These are phyloP conservation scores for Paracoccidioides brasiliensis DNA, from an alignment of 2,329 filamentous ascomycete species.

Conservation along the genomic window DNA sequence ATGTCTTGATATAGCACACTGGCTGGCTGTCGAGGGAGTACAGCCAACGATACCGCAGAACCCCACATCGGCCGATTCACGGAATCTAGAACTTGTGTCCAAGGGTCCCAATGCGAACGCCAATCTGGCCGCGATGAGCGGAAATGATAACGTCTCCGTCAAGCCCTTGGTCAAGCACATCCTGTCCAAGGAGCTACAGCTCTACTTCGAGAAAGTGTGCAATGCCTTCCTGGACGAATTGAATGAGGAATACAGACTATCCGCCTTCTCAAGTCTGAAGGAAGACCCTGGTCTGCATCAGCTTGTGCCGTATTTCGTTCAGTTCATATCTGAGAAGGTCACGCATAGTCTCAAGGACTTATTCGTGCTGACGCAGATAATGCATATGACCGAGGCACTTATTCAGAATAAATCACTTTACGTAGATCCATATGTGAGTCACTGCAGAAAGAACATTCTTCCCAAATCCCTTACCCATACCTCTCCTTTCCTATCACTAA, in stretches of 20 bases:
- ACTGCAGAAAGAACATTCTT: too few species aligned
- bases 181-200: conserved; percentile 84
- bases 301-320: conserved; percentile 88
- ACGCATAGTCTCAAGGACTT: conserved; percentile 85
- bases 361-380: conserved; percentile 80
- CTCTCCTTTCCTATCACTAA: not conserved
- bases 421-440: conserved; percentile 49
- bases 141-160: conserved; percentile 69
- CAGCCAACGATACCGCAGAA: conserved; percentile 96
- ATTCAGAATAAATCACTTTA: conserved; percentile 74
- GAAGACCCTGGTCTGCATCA: conserved; percentile 91
- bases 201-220: conserved; percentile 95
- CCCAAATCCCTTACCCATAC: not conserved
- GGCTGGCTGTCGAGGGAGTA: conserved; percentile 94
- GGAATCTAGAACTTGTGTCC: conserved; percentile 71
- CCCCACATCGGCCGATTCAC: conserved; percentile 71
- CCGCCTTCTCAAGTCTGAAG: conserved; percentile 71
- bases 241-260: conserved; percentile 73
- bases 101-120: conserved; percentile 84
- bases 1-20: conserved; percentile 55
- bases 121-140: conserved; percentile 67
- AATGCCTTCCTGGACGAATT: conserved; percentile 70
- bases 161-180: conserved; percentile 93
- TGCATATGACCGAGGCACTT: conserved; percentile 75
- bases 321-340: conserved; percentile 90